A percentile compares a stretch with the other conserved stretches of the same genome.
Conservation (phyloP, 1,284 basidiomycete genomes). For the Apiotrichum laibachii region DNA sequence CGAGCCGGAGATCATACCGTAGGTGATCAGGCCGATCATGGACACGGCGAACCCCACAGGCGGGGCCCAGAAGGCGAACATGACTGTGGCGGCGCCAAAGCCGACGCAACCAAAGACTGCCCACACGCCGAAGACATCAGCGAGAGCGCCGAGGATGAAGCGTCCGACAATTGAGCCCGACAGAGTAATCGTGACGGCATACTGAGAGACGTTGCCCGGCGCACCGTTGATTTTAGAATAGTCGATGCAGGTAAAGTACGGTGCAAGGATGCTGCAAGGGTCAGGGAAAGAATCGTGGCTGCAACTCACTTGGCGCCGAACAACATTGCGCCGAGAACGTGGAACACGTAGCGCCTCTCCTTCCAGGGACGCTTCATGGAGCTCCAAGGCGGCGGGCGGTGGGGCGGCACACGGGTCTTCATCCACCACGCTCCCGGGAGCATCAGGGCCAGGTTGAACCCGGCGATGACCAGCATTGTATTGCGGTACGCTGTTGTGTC, state of each 20-base stretch:
- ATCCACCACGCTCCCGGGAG: slow-evolving; percentile 41
- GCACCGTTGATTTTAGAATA: slow-evolving; percentile 30
- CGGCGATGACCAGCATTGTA: slow-evolving; percentile 43
- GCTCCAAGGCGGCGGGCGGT: slow-evolving; percentile 35
- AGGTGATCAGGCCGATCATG: slow-evolving; percentile 39
- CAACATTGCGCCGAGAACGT: slow-evolving; percentile 30
- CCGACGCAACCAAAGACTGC: slow-evolving; percentile 32
- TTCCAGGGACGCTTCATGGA: slow-evolving; percentile 35
- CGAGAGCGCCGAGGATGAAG: slow-evolving; percentile 32
- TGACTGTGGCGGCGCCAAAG: slow-evolving; percentile 24
- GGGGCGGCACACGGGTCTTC: slow-evolving; percentile 41
- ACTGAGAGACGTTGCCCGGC: slow-evolving; percentile 24
- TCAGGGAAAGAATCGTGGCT: neutral
- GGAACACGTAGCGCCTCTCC: slow-evolving; percentile 31
- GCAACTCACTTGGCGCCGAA: slow-evolving; percentile 36
- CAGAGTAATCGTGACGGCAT: slow-evolving; percentile 42
- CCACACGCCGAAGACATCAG: slow-evolving; percentile 43
- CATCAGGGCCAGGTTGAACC: slow-evolving; percentile 42
- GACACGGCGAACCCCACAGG: slow-evolving; percentile 23
- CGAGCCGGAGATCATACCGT: slow-evolving; percentile 39
- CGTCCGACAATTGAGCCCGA: slow-evolving; percentile 44
- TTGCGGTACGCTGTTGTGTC: slow-evolving; percentile 36
- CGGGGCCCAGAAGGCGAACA: slow-evolving; percentile 44
- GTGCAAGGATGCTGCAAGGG: slow-evolving; percentile 31
- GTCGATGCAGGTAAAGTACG: slow-evolving; percentile 38